Base-by-base conservation (phyloP, 1,284 basidiomycete species). In the Trametes hirsuta region DNA sequence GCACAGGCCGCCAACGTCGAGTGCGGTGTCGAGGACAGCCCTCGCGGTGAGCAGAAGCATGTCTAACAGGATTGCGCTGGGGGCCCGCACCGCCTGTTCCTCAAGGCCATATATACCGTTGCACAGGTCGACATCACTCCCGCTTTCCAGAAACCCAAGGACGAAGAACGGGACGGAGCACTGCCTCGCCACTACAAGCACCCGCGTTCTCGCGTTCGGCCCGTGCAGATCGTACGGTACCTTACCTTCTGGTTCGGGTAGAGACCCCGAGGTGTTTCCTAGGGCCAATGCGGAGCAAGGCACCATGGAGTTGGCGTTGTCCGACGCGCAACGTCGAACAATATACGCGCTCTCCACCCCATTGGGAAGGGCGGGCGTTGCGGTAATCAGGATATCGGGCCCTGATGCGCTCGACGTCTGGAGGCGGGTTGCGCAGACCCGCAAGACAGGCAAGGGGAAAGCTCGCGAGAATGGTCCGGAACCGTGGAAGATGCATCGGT, bases 281-380 rank as follows among this genome's bases (percentile, higher is more conserved):
- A 36, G 18, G 15, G 8, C n/a, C 11, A 12, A 25, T 34, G 40
- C 25, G 39, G 59, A 56, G 34, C 47, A 42, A 18, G 30, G 35
- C 14, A n/a, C 46, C 4, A 41, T 39, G 44, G 53, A 55, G 10
- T 62, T 72, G 11, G 69, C 69, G 0, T 74, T 71, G 37, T 88
- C 87, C 12, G 83, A 87, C 63, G 81, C 86, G 2, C 88, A 91
- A 69, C 77, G 81, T 21, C 71, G 72, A 30, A 96, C 94, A 0
- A 93, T 96, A 58, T 96, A 91, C 71, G 94, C 94, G 0, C 80
- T 95, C 12, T 92, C 94, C 0, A 94, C 93, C 0, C 90, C 93
- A 1, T 84, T 87, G 4, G 93, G 92, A 1, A 93, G 88, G 65
- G 91, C 85, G 2, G 94, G 92, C 30, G 82, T 96, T 15, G 91